Evolutionary conservation across 2,329 filamentous ascomycete genomes (phyloP).

Genomic region (Phaeophleospora eucalypticola): DNA sequence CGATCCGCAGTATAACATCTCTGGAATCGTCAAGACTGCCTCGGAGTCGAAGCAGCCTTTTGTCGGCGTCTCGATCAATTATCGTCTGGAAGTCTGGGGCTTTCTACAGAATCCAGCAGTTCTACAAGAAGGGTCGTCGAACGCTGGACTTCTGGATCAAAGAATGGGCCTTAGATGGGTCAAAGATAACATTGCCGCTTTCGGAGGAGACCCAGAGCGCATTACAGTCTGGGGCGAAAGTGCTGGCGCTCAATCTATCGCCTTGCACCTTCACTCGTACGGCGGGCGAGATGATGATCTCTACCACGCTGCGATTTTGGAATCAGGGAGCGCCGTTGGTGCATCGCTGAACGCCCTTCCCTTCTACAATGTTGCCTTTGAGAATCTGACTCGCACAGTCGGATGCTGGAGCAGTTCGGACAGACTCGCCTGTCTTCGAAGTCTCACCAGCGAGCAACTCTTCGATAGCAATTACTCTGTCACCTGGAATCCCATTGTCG

Average conservation of each 20-base stretch:
- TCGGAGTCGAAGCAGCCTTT: slow-evolving; percentile 32
- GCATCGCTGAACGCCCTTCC: neutral
- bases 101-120: slow-evolving; percentile 27
- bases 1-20: slow-evolving; percentile 58
- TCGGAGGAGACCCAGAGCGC: slow-evolving; percentile 21
- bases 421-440: neutral
- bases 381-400: neutral
- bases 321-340: neutral
- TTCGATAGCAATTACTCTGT: neutral
- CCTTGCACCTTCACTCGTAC: neutral
- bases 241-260: slow-evolving; percentile 45
- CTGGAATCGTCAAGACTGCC: slow-evolving; percentile 30
- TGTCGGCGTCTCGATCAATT: slow-evolving; percentile 51
- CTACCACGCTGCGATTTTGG: neutral
- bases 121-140: slow-evolving; percentile 30
- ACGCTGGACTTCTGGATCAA: slow-evolving; percentile 29
- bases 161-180: slow-evolving; percentile 34
- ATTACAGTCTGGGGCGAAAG: slow-evolving; percentile 21
- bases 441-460: neutral
- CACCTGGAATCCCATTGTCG: slow-evolving; percentile 31
- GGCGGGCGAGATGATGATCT: neutral
- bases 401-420: neutral
- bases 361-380: neutral
- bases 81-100: slow-evolving; percentile 30
- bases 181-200: slow-evolving; percentile 19